phyloP scores from a whole-genome alignment of 495 filamentous ascomycete species.

The Xylaria curta region DNA sequence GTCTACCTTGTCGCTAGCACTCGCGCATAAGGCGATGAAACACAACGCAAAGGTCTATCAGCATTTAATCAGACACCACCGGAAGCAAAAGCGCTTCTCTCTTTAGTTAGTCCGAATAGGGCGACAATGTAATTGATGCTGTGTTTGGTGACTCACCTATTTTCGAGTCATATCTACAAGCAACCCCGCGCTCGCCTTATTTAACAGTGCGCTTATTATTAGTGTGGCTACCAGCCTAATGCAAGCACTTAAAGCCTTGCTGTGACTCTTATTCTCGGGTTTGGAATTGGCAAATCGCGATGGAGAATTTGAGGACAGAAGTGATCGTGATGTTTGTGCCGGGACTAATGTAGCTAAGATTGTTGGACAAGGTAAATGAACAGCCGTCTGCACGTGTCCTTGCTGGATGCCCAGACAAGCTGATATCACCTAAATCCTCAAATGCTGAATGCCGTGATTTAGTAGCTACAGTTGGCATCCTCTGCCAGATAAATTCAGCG shows the following conservation, averaged over 20 bases:
- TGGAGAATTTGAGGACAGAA: background rate
- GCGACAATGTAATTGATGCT: background rate
- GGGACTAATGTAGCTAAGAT: background rate
- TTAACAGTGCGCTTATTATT: background rate
- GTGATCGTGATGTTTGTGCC: background rate
- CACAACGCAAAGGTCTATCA: background rate
- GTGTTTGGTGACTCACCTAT: background rate
- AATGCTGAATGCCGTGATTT: too few species aligned
- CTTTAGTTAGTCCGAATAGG: background rate
- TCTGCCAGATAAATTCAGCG: background rate
- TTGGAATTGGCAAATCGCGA: conserved; percentile 1
- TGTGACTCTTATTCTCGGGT: background rate
- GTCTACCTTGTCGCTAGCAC: background rate
- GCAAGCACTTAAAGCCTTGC: conserved; percentile 1
- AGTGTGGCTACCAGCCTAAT: background rate
- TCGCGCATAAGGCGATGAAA: background rate
- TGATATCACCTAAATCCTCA: too few species aligned
- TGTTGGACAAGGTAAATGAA: background rate
- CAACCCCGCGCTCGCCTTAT: background rate
- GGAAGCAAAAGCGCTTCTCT: background rate
- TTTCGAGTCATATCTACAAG: background rate
- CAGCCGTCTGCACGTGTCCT: background rate
- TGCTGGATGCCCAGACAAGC: too few species aligned
- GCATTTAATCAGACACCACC: background rate
- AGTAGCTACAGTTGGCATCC: too few species aligned